Evolutionary conservation across 116 monocot genomes (phyloP).

Genomic region (Dioscorea cayenensis): DNA sequence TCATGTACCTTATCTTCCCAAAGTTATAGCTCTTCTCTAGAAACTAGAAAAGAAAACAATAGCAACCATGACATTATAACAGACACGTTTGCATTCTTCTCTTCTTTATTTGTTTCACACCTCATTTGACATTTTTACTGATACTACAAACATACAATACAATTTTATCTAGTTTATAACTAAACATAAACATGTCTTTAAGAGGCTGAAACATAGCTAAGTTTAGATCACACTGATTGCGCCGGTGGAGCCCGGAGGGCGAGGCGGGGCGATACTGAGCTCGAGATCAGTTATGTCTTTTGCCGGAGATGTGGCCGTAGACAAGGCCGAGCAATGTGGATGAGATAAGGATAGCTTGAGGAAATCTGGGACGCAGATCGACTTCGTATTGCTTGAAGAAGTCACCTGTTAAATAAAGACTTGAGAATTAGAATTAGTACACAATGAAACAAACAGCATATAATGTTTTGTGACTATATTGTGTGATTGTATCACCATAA

Average conservation of each 20-base stretch:
- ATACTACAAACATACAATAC: neutral
- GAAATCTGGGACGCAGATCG: conserved; percentile 3
- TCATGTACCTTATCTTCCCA: too few relatives aligned
- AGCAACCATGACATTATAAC: neutral
- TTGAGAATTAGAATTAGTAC: neutral
- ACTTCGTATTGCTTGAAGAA: neutral
- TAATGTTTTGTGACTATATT: neutral
- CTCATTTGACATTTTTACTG: neutral
- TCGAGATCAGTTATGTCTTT: conserved; percentile 20
- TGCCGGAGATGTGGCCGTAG: neutral
- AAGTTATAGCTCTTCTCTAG: too few relatives aligned
- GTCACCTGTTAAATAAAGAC: conserved; percentile 5
- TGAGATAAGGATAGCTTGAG: conserved; percentile 12
- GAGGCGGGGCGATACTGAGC: conserved; percentile 35
- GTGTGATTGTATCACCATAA: conserved; percentile 10
- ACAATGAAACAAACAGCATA: neutral
- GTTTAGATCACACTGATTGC: conserved; percentile 26
- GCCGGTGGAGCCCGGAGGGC: conserved; percentile 1
- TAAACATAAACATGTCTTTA: conserved; percentile 7
- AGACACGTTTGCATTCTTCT: neutral
- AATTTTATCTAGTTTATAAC: neutral
- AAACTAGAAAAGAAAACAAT: neutral
- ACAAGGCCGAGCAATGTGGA: neutral
- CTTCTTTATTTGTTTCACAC: too few relatives aligned
- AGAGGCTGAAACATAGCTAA: conserved; percentile 1